Percentiles rank a stretch among this genome's conserved stretches.
Evolutionary conservation across 2,329 filamentous ascomycete genomes (phyloP).

Genomic region (Cryphonectria radicalis): DNA sequence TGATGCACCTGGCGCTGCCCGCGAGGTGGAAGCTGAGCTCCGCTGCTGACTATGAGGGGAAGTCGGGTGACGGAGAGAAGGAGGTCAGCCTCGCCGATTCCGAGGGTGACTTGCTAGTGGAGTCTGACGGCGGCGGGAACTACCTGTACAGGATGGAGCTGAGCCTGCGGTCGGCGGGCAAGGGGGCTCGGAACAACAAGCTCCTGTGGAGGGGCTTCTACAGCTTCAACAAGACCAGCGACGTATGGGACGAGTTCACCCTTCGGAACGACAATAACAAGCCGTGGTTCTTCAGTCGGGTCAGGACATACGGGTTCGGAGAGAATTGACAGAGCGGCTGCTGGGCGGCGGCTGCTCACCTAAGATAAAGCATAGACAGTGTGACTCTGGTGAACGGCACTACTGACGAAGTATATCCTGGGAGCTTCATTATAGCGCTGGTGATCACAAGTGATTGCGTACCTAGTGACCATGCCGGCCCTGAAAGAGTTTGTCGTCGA

Average conservation of each 20-base stretch:
- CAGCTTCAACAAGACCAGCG: constrained; percentile 86
- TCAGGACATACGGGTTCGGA: constrained; percentile 63
- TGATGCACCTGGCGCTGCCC: constrained; percentile 72
- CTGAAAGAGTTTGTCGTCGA: not conserved
- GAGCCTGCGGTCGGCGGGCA: constrained; percentile 66
- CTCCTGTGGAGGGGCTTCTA: constrained; percentile 87
- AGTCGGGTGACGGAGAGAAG: constrained; percentile 32
- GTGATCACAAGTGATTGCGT: not conserved
- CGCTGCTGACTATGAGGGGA: constrained; percentile 38
- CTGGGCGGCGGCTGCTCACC: not conserved
- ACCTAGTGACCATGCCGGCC: not conserved
- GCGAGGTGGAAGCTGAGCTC: constrained; percentile 56
- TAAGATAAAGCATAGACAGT: not conserved
- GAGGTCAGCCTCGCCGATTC: constrained; percentile 44
- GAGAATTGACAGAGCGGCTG: constrained; percentile 36
- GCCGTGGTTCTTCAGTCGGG: constrained; percentile 69
- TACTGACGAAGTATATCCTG: not conserved
- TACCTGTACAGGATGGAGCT: constrained; percentile 88
- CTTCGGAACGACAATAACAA: constrained; percentile 60
- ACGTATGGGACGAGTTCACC: constrained; percentile 85
- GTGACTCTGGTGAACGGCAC: not conserved
- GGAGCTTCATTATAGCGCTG: not conserved
- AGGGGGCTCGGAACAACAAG: constrained; percentile 77
- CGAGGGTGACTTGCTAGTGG: constrained; percentile 76
- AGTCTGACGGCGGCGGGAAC: constrained; percentile 81